Percentiles rank a stretch among this genome's conserved stretches.
These are phyloP conservation scores for Cyphellophora europaea DNA, from an alignment of 2,329 filamentous ascomycete species.

Conservation along the genomic window DNA sequence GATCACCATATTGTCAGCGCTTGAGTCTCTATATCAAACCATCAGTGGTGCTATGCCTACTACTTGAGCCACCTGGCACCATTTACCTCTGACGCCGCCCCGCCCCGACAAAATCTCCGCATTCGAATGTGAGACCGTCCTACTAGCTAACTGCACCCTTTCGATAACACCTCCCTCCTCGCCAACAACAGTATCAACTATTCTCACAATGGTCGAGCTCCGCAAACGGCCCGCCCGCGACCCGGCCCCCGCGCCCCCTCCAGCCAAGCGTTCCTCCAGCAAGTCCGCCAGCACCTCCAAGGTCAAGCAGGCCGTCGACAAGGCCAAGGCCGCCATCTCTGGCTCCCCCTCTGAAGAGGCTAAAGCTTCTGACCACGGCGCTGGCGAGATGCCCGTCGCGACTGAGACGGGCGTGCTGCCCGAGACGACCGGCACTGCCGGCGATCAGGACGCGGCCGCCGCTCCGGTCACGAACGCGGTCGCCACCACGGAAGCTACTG, in stretches of 20 bases:
- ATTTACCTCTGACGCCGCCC: too few species aligned
- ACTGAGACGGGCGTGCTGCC: constrained; percentile 4
- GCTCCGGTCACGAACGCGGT: neutral
- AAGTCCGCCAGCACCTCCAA: constrained; percentile 13
- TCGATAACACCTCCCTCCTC: neutral
- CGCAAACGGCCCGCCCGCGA: constrained; percentile 52
- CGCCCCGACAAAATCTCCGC: too few species aligned
- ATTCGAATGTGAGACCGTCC: too few species aligned
- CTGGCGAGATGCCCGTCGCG: neutral
- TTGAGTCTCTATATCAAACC: too few species aligned
- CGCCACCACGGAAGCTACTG: constrained; percentile 1
- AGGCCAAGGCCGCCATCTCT: constrained; percentile 20
- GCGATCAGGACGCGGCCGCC: neutral
- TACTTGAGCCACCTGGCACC: too few species aligned
- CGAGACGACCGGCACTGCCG: constrained; percentile 5
- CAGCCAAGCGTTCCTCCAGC: constrained; percentile 37
- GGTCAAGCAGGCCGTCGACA: constrained; percentile 23
- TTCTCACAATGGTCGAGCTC: constrained; percentile 42
- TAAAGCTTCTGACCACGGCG: neutral
- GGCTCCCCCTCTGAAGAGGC: constrained; percentile 10
- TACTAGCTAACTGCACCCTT: too few species aligned
- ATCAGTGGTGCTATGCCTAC: too few species aligned
- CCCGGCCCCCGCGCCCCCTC: constrained; percentile 36
- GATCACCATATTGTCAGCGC: too few species aligned
- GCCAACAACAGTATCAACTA: too few species aligned